Evolutionary conservation across 441 rosid genomes (phyloP).

Genomic region (Eugenia klotzschiana): DNA sequence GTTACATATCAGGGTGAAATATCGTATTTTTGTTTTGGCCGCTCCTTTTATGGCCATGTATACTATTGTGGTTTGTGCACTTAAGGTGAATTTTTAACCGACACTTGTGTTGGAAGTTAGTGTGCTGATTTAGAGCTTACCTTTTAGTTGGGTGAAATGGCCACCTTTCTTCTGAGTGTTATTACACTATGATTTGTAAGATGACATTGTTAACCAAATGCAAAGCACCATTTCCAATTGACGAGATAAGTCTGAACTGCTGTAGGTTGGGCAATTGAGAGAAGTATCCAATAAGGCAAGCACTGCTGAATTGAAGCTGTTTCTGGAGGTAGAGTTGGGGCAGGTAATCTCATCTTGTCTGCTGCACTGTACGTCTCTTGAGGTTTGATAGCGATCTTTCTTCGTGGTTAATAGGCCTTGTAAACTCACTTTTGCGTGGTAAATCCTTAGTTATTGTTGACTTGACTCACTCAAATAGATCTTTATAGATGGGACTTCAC

Average conservation of each 20-base stretch:
- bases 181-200: background rate
- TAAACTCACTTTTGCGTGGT: background rate
- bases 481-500: background rate
- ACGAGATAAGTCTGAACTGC: background rate
- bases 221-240: background rate
- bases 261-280: constrained; percentile 60
- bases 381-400: background rate
- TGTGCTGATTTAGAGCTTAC: background rate
- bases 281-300: constrained; percentile 54
- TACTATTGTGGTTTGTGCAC: background rate
- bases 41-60: background rate
- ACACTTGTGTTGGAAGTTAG: background rate
- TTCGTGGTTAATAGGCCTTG: background rate
- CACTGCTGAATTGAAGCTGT: constrained; percentile 58
- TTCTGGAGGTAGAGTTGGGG: constrained; percentile 48
- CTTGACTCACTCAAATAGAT: background rate
- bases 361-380: background rate
- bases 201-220: background rate
- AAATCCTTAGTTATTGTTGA: background rate
- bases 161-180: background rate
- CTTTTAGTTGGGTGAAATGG: background rate
- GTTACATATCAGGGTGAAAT: background rate
- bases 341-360: constrained; percentile 20
- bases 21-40: background rate
- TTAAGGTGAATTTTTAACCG: background rate